A percentile compares a stretch with the other conserved stretches of the same genome.
Evolutionary conservation across 495 filamentous ascomycete genomes (phyloP).

Genomic region (Cudoniella acicularis): DNA sequence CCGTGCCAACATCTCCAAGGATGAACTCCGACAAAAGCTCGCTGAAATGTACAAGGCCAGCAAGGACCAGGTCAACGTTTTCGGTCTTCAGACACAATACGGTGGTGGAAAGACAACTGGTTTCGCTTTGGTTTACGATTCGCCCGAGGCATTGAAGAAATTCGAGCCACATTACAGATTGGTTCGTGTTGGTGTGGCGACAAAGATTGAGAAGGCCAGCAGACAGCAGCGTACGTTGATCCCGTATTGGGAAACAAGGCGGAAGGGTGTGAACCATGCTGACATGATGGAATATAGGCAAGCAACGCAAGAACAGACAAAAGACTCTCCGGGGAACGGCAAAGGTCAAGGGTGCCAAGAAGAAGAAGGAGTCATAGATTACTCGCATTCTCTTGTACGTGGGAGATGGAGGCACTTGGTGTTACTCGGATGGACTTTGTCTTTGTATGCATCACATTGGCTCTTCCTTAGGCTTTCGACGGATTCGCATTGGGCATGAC

Average conservation of each 20-base stretch:
- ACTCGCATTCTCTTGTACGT: neutral
- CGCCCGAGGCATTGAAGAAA: constrained; percentile 95
- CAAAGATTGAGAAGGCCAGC: constrained; percentile 92
- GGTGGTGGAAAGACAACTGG: constrained; percentile 99
- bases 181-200: constrained; percentile 82
- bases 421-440: constrained; percentile 8
- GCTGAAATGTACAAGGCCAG: constrained; percentile 92
- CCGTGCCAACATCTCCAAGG: constrained; percentile 97
- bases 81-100: constrained; percentile 97
- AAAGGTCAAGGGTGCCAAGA: constrained; percentile 81
- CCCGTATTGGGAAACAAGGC: neutral
- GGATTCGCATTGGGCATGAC: constrained; percentile 5
- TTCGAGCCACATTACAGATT: constrained; percentile 99
- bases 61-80: constrained; percentile 95
- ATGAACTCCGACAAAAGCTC: constrained; percentile 93
- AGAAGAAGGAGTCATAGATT: constrained; percentile 27
- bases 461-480: constrained; percentile 1
- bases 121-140: constrained; percentile 98
- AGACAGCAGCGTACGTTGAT: constrained; percentile 94
- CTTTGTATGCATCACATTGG: constrained; percentile 7
- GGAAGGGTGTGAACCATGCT: neutral
- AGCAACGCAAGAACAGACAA: constrained; percentile 99
- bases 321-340: constrained; percentile 97
- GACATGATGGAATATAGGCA: constrained; percentile 60
- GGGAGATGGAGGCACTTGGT: constrained; percentile 9